Evolutionary conservation across 495 filamentous ascomycete genomes (phyloP).

Genomic region (Talaromyces liani): DNA sequence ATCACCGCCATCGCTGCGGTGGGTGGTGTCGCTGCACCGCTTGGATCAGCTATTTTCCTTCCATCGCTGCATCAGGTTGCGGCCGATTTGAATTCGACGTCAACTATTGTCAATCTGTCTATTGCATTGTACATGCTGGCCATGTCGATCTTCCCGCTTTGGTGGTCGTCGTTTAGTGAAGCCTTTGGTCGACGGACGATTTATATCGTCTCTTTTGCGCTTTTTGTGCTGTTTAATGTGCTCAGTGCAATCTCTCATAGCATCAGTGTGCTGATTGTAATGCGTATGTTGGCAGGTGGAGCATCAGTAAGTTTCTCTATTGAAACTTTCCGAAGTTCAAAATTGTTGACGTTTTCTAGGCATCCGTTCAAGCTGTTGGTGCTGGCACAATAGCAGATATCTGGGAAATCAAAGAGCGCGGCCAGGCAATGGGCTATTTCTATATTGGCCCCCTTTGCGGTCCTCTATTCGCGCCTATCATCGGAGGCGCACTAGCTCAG

Average conservation of each 20-base stretch:
- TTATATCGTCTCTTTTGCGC: conserved; percentile 72
- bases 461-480: conserved; percentile 76
- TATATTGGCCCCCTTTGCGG: conserved; percentile 87
- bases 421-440: conserved; percentile 86
- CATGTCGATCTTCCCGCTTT: conserved; percentile 88
- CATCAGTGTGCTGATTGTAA: conserved; percentile 79
- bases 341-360: conserved; percentile 18
- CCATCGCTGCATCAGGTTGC: conserved; percentile 69
- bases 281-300: conserved; percentile 76
- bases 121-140: conserved; percentile 84
- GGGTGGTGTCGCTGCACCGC: conserved; percentile 68
- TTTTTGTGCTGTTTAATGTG: conserved; percentile 73
- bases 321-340: background rate
- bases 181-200: conserved; percentile 74
- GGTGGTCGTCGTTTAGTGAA: conserved; percentile 93
- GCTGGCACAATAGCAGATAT: conserved; percentile 90
- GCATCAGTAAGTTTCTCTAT: conserved; percentile 38
- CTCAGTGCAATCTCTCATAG: conserved; percentile 65
- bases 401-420: conserved; percentile 76
- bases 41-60: conserved; percentile 80
- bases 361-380: conserved; percentile 85
- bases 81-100: conserved; percentile 52
- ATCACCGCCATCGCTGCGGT: conserved; percentile 71
- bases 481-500: conserved; percentile 70
- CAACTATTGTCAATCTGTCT: conserved; percentile 73